Conservation (phyloP, 2,329 filamentous ascomycete species). For the Pezicula radicicola region DNA sequence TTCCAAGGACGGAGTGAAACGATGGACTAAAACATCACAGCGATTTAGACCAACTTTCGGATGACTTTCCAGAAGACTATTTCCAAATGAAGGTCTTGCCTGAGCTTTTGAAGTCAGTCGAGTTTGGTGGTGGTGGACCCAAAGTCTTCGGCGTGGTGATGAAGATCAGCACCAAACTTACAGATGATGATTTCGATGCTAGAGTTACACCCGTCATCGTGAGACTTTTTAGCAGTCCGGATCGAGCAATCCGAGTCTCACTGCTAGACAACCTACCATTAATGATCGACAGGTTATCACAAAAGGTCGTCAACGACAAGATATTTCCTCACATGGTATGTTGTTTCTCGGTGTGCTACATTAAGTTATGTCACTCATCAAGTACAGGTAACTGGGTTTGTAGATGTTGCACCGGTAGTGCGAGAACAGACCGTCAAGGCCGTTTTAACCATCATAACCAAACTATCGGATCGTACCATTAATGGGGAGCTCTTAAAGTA, state of each 20-base stretch:
- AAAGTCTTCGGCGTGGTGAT: constrained; percentile 86
- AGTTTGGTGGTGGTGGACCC: constrained; percentile 92
- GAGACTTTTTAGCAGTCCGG: constrained; percentile 84
- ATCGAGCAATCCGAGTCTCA: constrained; percentile 87
- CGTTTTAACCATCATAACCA: constrained; percentile 80
- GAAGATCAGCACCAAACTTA: constrained; percentile 85
- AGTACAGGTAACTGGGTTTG: constrained; percentile 81
- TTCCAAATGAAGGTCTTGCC: constrained; percentile 97
- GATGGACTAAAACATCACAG: constrained; percentile 27
- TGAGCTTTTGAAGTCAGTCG: constrained; percentile 96
- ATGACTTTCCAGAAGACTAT: constrained; percentile 96
- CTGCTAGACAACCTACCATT: constrained; percentile 82
- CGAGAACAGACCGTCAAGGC: constrained; percentile 96
- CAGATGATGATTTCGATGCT: constrained; percentile 83
- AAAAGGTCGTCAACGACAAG: constrained; percentile 90
- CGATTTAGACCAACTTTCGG: constrained; percentile 80
- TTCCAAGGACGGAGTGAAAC: constrained; percentile 18
- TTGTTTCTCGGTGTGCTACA: constrained; percentile 17
- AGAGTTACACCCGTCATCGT: constrained; percentile 84
- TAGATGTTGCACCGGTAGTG: constrained; percentile 84
- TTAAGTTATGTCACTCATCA: constrained; percentile 11
- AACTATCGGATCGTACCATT: constrained; percentile 87
- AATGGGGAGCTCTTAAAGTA: constrained; percentile 91
- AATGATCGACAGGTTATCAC: constrained; percentile 88
- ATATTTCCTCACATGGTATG: constrained; percentile 90